A percentile compares a stretch with the other conserved stretches of the same genome.
Conservation (phyloP, 2,329 filamentous ascomycete genomes). For the Magnaporthiopsis incrustans region DNA sequence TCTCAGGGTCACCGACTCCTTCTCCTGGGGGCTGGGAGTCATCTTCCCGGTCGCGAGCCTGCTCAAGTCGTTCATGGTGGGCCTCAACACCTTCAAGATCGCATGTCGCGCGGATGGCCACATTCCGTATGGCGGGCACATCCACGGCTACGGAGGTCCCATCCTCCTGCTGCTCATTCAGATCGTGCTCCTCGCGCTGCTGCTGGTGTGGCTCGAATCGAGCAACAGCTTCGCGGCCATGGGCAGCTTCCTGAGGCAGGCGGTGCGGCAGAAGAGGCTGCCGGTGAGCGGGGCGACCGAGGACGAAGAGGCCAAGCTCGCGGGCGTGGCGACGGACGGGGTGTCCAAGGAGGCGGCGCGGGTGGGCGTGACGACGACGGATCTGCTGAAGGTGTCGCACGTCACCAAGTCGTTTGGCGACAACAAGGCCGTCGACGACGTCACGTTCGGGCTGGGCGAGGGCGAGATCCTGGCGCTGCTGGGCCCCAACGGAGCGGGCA, state of each 20-base stretch:
- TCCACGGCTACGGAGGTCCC: slow-evolving; percentile 72
- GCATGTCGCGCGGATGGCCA: slow-evolving; percentile 61
- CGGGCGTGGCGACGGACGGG: slow-evolving; percentile 42
- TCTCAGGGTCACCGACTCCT: slow-evolving; percentile 65
- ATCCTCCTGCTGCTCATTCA: slow-evolving; percentile 78
- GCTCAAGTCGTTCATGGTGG: slow-evolving; percentile 55
- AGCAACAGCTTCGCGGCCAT: slow-evolving; percentile 55
- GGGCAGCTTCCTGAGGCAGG: slow-evolving; percentile 28
- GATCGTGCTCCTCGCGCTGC: slow-evolving; percentile 57
- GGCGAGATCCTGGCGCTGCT: slow-evolving; percentile 84
- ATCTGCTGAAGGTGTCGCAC: slow-evolving; percentile 72
- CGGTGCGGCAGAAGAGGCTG: neutral
- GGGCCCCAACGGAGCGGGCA: slow-evolving; percentile 86
- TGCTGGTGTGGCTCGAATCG: slow-evolving; percentile 74
- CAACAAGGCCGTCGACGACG: slow-evolving; percentile 74
- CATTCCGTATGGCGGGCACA: slow-evolving; percentile 58
- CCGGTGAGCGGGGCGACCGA: slow-evolving; percentile 20
- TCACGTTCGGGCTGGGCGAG: slow-evolving; percentile 71
- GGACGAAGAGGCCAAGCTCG: slow-evolving; percentile 9
- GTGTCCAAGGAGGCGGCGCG: slow-evolving; percentile 58
- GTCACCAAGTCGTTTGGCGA: slow-evolving; percentile 72
- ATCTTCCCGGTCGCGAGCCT: slow-evolving; percentile 62
- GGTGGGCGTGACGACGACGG: slow-evolving; percentile 30
- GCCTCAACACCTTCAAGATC: slow-evolving; percentile 76
- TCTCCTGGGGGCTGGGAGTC: slow-evolving; percentile 65